These are phyloP conservation scores for Petunia hybrid DNA, from an alignment of 305 asterid genomes.

Conservation along the genomic window DNA sequence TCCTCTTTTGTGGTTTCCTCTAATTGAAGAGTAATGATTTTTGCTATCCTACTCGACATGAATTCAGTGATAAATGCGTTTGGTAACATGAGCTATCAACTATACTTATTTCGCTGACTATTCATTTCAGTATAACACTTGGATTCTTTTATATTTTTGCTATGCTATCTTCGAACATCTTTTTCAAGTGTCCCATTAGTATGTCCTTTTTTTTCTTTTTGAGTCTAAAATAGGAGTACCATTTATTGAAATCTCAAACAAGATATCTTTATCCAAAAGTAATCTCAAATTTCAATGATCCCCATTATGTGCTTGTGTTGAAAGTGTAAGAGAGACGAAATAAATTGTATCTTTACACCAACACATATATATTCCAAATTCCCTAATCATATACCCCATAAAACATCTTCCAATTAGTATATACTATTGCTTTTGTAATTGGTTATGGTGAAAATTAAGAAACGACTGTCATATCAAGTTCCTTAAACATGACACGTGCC, in stretches of 20 bases:
- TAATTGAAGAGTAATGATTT: too few species aligned
- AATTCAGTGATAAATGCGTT: too few species aligned
- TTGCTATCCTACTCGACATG: too few species aligned
- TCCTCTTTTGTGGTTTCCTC: too few species aligned
- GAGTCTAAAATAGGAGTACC: neutral
- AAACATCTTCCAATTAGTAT: neutral
- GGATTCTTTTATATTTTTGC: too few species aligned
- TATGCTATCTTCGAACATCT: too few species aligned
- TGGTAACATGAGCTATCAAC: too few species aligned
- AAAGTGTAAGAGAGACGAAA: conserved; percentile 13
- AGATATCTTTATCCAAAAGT: conserved; percentile 29
- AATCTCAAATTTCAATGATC: conserved; percentile 42
- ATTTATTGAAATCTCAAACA: neutral
- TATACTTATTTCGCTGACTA: too few species aligned
- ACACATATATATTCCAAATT: neutral
- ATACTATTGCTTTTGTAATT: neutral
- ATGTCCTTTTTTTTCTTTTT: neutral
- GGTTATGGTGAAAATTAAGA: neutral
- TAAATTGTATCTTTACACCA: neutral
- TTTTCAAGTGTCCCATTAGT: too few species aligned
- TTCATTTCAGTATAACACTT: too few species aligned
- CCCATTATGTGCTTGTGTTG: conserved; percentile 33
- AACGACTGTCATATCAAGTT: neutral
- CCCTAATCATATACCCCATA: neutral
- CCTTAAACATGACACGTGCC: conserved; percentile 17